phyloP scores from a whole-genome alignment of 306 rosid genomes.

The Citrullus mucosospermus region DNA sequence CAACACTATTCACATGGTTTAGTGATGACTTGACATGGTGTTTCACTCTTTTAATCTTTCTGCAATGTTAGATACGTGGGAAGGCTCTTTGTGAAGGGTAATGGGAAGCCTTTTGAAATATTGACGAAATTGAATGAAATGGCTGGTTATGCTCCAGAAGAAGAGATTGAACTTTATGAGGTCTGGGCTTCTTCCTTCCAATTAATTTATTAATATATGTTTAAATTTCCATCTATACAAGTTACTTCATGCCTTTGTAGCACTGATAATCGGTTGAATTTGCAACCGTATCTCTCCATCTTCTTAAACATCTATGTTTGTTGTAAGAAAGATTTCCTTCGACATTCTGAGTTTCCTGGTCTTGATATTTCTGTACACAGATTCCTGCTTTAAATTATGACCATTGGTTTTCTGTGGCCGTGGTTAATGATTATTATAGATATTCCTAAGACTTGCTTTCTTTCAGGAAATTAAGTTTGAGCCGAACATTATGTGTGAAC shows the following conservation, averaged over 20 bases:
- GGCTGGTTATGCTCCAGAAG: conserved; percentile 80
- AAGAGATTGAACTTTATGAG: conserved; percentile 88
- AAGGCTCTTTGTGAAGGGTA: conserved; percentile 68
- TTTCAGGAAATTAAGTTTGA: conserved; percentile 92
- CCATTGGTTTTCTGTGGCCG: not conserved
- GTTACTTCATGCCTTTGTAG: not conserved
- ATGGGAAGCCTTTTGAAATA: conserved; percentile 67
- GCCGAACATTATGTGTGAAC: conserved; percentile 95
- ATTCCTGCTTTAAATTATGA: not conserved
- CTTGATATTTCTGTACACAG: not conserved
- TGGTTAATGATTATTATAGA: not conserved
- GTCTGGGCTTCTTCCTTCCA: conserved; percentile 27
- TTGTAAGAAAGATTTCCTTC: not conserved
- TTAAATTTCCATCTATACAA: not conserved
- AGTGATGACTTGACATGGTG: conserved; percentile 12
- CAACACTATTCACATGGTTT: not conserved
- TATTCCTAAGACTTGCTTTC: not conserved
- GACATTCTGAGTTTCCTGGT: not conserved
- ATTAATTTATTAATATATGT: not conserved
- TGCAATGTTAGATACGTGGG: conserved; percentile 53
- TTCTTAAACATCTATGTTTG: not conserved
- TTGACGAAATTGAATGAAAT: conserved; percentile 59
- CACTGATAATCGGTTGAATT: not conserved
- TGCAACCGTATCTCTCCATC: not conserved
- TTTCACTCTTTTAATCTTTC: conserved; percentile 5